phyloP scores from a whole-genome alignment of 176 grass and related monocot genomes.

The Themeda triandra region DNA sequence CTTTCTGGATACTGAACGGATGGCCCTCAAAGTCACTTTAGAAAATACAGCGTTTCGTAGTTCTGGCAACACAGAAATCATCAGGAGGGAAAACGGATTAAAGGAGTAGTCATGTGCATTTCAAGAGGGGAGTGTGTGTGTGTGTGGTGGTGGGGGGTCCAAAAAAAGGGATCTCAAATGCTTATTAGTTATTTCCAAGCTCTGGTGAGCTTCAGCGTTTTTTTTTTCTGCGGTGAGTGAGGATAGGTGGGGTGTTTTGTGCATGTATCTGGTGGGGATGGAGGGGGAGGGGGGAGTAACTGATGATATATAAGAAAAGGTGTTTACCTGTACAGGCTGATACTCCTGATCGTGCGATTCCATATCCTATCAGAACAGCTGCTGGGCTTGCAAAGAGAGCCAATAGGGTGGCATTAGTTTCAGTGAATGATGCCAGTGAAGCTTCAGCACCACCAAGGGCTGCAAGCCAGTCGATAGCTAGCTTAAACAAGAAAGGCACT shows the following conservation, averaged over 20 bases:
- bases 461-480: conserved; percentile 94
- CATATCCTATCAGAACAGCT: conserved; percentile 97
- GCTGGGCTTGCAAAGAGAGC: conserved; percentile 95
- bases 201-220: background rate
- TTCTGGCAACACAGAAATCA: conserved; percentile 55
- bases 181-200: conserved; percentile 1
- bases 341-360: conserved; percentile 89
- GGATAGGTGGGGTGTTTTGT: background rate
- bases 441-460: conserved; percentile 61
- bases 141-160: background rate
- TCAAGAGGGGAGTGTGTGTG: background rate
- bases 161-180: background rate
- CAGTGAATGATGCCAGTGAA: conserved; percentile 82
- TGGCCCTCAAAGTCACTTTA: conserved; percentile 92
- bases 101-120: conserved; percentile 11
- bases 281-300: background rate
- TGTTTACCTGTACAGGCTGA: conserved; percentile 84
- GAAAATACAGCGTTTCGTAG: conserved; percentile 94
- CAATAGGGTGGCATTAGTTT: conserved; percentile 90
- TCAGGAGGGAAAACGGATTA: background rate
- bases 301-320: background rate
- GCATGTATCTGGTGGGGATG: background rate
- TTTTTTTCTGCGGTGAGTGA: background rate
- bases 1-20: conserved; percentile 84
- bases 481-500: conserved; percentile 98